Evolutionary conservation across 768 basidiomycete genomes (phyloP).

Genomic region (Kwoniella sp.): DNA sequence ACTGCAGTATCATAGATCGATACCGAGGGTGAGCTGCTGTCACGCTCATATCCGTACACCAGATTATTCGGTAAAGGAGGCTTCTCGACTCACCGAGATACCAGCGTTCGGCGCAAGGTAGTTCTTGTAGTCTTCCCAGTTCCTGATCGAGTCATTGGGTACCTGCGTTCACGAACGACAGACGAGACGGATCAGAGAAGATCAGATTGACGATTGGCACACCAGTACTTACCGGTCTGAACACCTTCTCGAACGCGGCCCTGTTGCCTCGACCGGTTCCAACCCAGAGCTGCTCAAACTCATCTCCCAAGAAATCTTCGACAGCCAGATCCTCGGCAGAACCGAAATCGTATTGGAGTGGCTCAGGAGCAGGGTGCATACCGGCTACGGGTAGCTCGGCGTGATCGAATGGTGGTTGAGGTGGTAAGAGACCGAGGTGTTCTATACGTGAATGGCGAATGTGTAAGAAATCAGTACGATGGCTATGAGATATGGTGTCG

Average conservation of each 20-base stretch:
- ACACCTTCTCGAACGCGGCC: slow-evolving; percentile 81
- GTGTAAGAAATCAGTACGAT: too few species aligned
- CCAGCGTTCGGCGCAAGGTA: slow-evolving; percentile 46
- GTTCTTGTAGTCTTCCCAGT: slow-evolving; percentile 75
- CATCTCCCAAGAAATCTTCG: slow-evolving; percentile 74
- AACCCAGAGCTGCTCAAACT: slow-evolving; percentile 65
- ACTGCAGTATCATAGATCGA: slow-evolving; percentile 58
- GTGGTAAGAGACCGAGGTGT: slow-evolving; percentile 80
- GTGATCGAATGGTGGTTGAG: slow-evolving; percentile 62
- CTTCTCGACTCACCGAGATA: slow-evolving; percentile 55
- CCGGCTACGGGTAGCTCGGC: slow-evolving; percentile 58
- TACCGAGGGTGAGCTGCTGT: not conserved
- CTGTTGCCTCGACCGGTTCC: slow-evolving; percentile 76
- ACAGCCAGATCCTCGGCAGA: slow-evolving; percentile 67
- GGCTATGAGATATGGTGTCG: too few species aligned
- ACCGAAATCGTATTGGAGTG: slow-evolving; percentile 69
- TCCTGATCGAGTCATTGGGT: slow-evolving; percentile 76
- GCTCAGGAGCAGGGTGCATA: slow-evolving; percentile 76
- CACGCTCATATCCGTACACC: too few species aligned
- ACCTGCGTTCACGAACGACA: slow-evolving; percentile 18
- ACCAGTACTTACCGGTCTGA: slow-evolving; percentile 65
- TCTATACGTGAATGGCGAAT: slow-evolving; percentile 62
- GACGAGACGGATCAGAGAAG: too few species aligned
- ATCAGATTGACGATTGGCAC: too few species aligned
- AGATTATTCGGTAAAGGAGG: too few species aligned